Evolutionary conservation across 1,284 basidiomycete genomes (phyloP), one percentile per base, ranked within the genome.

Genomic region (Austropuccinia psidii): DNA sequence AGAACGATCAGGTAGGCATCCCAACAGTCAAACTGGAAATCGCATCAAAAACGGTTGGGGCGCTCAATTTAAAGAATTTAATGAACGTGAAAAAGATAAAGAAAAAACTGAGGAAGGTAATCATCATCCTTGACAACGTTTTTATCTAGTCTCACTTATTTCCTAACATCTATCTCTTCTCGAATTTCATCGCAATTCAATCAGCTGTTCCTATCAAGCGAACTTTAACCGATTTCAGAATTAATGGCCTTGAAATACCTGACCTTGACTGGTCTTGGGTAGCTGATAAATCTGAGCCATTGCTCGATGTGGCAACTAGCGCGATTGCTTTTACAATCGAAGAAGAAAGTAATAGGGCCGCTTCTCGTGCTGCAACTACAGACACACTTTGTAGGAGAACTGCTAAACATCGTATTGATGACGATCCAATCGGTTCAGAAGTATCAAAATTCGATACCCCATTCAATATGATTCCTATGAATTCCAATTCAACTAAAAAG

Each of bases 211-310:
- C 81, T 83, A 88, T 78, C 47, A 81, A 80, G 75, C 87, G 90
- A 75, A 94, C 92, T 41, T 86, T 96, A 79, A 95, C 93, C 57
- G 93, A 96, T 83, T 97, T 96, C 86, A 90, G 94, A 82, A 93
- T 97, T 79, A 85, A 93, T 77, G 92, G 90, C 29, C 85, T 96
- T 78, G 87, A 90, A 80, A 88, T 95, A 66, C 81, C 80, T 65
- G 79, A 79, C 41, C 75, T 84, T 24, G 79, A 77, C 7, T 84
- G 83, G 84, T 77, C 76, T 35, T 84, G 83, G 83, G 1, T 31
- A 27, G 69, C 69, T 21, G 69, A 73, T 9, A 62, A 24, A 4
- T 17, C 33, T 2, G 58, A 61, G 5, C 15, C 21, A 9, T 7
- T 47, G 15, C 17, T 37, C 41, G 52, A 45, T 39, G 39, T 47